Base-by-base conservation (phyloP, 495 filamentous ascomycete species). In the Cercophora sp. region DNA sequence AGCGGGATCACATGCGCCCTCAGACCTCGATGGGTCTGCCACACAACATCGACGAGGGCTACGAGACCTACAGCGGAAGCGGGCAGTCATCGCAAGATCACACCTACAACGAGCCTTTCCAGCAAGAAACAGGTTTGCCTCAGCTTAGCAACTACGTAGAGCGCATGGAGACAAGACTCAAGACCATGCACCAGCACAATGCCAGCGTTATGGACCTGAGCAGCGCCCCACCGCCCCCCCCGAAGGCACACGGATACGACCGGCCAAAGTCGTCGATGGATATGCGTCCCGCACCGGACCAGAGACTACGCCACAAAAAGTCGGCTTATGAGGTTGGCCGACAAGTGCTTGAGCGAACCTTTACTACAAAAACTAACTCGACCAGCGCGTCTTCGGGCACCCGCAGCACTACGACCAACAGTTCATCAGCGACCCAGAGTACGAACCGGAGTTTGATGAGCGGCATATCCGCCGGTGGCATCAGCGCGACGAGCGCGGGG, bases 401-500 rank as follows among this genome's bases (percentile, higher is more conserved):
- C 23, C 79, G 84, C 53, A 91, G 87, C 56, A 84, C 77, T 39
- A 78, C 79, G n/a, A 92, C 88, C 5, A 85, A 84, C 60, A 73
- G 74, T 54, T 92, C 85, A 37, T 79, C 73, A 6, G 86, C 80
- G 59, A 93, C 90, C 0, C 81, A 85, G 47, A 79, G 78, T 56
- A 96, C 92, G 6, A 83, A 85, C 61, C 80, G 83, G 51, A 96
- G 89, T 63, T 58, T 97, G 29, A 96, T 97, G 93, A 96, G 90
- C 66, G 93, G 91, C 6, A 73, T 79, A 25, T 96, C 92, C 37
- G 94, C 94, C 1, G 86, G 90, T 13, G 91, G 80, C 1, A 87
- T 96, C 65, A 96, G 91, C 65, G 88, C 92, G 32, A 97, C 94
- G 0, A 96, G 92, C 66, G 93, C 93, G 13, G 94, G 91, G 37